Base-by-base conservation (phyloP, 163 green algal species). In the Chlorella variabilis region DNA sequence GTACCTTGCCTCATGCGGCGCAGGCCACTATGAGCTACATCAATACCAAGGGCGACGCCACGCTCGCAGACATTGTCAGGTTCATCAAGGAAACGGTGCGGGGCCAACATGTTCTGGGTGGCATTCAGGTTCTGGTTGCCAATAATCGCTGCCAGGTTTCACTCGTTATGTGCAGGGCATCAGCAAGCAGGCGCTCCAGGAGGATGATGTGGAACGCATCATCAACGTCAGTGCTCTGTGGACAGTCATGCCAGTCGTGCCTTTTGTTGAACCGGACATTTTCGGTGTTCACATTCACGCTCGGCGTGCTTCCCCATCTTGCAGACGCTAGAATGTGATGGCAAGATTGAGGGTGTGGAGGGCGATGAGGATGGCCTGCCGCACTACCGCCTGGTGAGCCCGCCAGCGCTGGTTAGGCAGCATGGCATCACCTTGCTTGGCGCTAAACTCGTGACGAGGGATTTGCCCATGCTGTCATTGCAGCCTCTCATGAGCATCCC, bases 321-420 rank as follows among this genome's bases (percentile, higher is more conserved):
- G 23, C 87, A 96, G 42, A 97, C 94, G 20, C 87, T 98, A 6
- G 84, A 95, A 34, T 97, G 93, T 71, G 95, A 98, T 84, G 91
- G 91, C 45, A 81, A 68, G 33, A 75, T 92, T 45, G 89, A 92
- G 49, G 78, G 85, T 9, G 61, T 68, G 11, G 77, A 87, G 31
- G 71, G 69, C 27, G 83, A 87, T 18, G 82, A 83, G 5, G 73
- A 75, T 21, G 85, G 11, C 25, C 21, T 41, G 5, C 29, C 27
- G n/a, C 45, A 59, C 71, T 82, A 70, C 42, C 34, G 74, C 11
- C 63, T 84, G 81, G 78, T 87, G 31, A 65, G 56, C 42, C 23
- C 25, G 11, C 41, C n/a, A n/a, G n/a, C n/a, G n/a, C n/a, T n/a
- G n/a, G n/a, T n/a, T n/a, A n/a, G n/a, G n/a, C n/a, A n/a, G n/a